A percentile compares a stretch with the other conserved stretches of the same genome.
phyloP scores from a whole-genome alignment of 805 yeast genomes.

The Hanseniaspora taiwanica region DNA sequence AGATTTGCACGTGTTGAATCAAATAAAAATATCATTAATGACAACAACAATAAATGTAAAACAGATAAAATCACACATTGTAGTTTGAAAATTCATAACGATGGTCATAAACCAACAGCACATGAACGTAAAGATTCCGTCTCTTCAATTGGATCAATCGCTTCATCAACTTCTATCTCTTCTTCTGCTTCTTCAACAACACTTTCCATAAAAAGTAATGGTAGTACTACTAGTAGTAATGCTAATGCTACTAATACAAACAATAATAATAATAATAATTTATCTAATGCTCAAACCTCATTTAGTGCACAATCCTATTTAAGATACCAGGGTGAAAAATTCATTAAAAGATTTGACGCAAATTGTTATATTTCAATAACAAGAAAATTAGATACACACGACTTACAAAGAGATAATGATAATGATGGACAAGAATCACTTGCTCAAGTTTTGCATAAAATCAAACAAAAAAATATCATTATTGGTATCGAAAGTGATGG shows the following conservation, averaged over 20 bases:
- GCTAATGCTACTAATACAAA: slow-evolving; percentile 11
- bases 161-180: slow-evolving; percentile 20
- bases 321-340: slow-evolving; percentile 88
- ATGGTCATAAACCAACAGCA: slow-evolving; percentile 41
- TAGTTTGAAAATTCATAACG: slow-evolving; percentile 77
- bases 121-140: slow-evolving; percentile 9
- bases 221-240: too few species aligned
- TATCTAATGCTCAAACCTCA: slow-evolving; percentile 42
- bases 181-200: slow-evolving; percentile 14
- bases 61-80: slow-evolving; percentile 18
- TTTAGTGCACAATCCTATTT: slow-evolving; percentile 93
- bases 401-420: slow-evolving; percentile 64
- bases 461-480: slow-evolving; percentile 65
- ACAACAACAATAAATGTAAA: slow-evolving; percentile 2
- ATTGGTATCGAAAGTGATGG: slow-evolving; percentile 92
- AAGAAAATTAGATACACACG: slow-evolving; percentile 90
- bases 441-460: slow-evolving; percentile 38
- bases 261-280: too few species aligned
- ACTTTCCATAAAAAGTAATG: too few species aligned
- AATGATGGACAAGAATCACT: slow-evolving; percentile 24
- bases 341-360: slow-evolving; percentile 83
- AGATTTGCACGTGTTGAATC: slow-evolving; percentile 82
- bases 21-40: slow-evolving; percentile 10
- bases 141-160: slow-evolving; percentile 18
- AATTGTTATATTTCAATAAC: slow-evolving; percentile 93